Evolutionary conservation across 1,284 basidiomycete species (phyloP), one percentile per base, ranked within the genome.

Genomic region (Porogramme epimiltina): DNA sequence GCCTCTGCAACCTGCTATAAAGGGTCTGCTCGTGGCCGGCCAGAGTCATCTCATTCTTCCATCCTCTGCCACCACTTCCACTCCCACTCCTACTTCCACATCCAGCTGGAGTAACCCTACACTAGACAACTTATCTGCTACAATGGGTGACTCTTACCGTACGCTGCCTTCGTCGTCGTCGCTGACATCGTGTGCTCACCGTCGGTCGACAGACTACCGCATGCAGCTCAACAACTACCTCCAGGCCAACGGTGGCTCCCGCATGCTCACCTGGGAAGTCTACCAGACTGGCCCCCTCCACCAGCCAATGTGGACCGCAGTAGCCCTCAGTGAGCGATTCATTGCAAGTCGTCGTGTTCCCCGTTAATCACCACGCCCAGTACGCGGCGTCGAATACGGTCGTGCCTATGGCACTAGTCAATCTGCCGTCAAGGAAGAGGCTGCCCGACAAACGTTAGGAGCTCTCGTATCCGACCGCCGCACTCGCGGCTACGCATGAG

Each of bases 161-260:
- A 48, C n/a, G n/a, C n/a, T 41, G 62, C 59, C 20, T 1, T 15
- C 16, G n/a, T 4, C n/a, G 18, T 44, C 43, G 5, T n/a, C 18
- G 18, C 40, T 18, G 22, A 40, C 36, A 4, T 9, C 8, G 3
- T 25, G 9, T 49, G 22, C 24, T 24, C 34, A 25, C 34, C 23
- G 6, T n/a, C 45, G 19, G 16, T 20, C 6, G 25, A 20, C 42
- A 70, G 68, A 71, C 59, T 68, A 64, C 62, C 64, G 67, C 38
- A 70, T 70, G 69, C 59, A 65, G 26, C 60, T 71, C 24, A 69
- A 71, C 60, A 70, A 70, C 61, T 68, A 62, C 58, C 64, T 71
- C 43, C 70, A 71, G 51, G 60, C 58, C 24, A 64, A 67, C 42
- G 66, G 65, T 3, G 64, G 66, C 18, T 49, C 58, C 3, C 57